A percentile compares a stretch with the other conserved stretches of the same genome.
These are phyloP conservation scores for Venturia carpophila DNA, from an alignment of 2,329 filamentous ascomycete genomes.

Conservation along the genomic window DNA sequence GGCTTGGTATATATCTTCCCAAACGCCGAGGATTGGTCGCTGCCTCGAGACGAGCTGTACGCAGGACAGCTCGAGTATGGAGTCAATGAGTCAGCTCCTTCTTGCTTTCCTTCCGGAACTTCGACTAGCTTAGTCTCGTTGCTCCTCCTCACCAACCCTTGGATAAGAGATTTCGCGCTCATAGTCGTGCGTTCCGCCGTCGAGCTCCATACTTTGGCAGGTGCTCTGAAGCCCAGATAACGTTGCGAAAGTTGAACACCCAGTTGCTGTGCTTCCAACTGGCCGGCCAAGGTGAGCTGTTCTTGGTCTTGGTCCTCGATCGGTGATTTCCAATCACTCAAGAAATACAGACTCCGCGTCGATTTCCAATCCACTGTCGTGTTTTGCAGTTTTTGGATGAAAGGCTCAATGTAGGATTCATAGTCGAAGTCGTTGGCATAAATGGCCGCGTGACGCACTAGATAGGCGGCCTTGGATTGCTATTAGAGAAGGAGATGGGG, in stretches of 20 bases:
- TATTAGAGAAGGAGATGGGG: not conserved
- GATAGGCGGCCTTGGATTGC: constrained; percentile 32
- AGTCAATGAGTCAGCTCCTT: constrained; percentile 54
- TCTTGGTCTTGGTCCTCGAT: constrained; percentile 50
- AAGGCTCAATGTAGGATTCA: constrained; percentile 44
- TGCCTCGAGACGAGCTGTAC: constrained; percentile 51
- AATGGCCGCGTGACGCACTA: constrained; percentile 45
- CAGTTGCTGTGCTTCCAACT: constrained; percentile 51
- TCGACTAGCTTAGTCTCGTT: constrained; percentile 48
- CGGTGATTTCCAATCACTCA: constrained; percentile 50
- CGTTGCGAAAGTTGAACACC: constrained; percentile 52
- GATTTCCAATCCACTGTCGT: constrained; percentile 51
- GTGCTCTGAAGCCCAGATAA: constrained; percentile 48
- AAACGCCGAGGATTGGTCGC: constrained; percentile 42
- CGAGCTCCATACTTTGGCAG: constrained; percentile 53
- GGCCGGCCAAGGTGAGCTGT: constrained; percentile 54
- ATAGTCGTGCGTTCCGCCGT: constrained; percentile 55
- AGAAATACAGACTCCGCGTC: constrained; percentile 49
- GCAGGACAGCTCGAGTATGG: constrained; percentile 58
- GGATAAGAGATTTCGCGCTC: constrained; percentile 51
- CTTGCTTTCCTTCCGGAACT: constrained; percentile 49
- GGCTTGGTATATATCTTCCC: constrained; percentile 49
- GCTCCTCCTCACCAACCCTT: constrained; percentile 47
- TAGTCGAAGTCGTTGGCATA: constrained; percentile 47
- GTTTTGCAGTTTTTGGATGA: constrained; percentile 51